phyloP scores from a whole-genome alignment of 2,329 filamentous ascomycete species.

The Pseudogymnoascus sp. region DNA sequence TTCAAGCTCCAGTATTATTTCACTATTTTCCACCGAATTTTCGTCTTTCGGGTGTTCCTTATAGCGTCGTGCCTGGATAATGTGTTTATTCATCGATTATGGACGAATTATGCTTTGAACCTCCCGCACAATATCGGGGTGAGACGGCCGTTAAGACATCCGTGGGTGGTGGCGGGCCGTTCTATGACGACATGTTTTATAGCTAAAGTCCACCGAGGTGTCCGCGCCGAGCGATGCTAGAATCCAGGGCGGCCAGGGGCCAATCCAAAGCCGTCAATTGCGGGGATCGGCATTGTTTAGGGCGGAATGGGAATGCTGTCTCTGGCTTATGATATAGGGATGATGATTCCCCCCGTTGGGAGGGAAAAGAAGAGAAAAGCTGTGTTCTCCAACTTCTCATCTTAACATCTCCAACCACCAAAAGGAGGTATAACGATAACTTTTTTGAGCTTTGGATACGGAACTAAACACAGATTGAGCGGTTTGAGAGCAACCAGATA shows the following conservation, averaged over 20 bases:
- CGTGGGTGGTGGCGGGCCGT: background rate
- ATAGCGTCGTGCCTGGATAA: background rate
- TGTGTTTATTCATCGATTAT: constrained; percentile 3
- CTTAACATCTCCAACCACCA: background rate
- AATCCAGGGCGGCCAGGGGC: background rate
- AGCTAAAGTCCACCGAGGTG: background rate
- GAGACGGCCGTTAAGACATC: constrained; percentile 2
- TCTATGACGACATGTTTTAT: constrained; percentile 6
- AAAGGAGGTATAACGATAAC: background rate
- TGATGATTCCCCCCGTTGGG: background rate
- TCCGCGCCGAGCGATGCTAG: background rate
- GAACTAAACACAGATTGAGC: background rate
- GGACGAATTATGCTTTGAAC: background rate
- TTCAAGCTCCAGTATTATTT: constrained; percentile 2
- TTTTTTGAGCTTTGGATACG: background rate
- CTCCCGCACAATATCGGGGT: background rate
- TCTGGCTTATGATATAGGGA: constrained; percentile 6
- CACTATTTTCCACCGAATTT: background rate
- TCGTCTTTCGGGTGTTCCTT: background rate
- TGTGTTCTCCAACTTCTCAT: background rate
- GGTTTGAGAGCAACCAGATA: background rate
- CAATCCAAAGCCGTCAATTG: background rate
- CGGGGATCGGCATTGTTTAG: constrained; percentile 1
- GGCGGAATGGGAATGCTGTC: background rate
- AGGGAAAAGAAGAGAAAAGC: background rate